Percentiles rank a stretch among this genome's conserved stretches.
Evolutionary conservation across 306 rosid genomes (phyloP).

Genomic region (Cotoneaster glaucophyllus): DNA sequence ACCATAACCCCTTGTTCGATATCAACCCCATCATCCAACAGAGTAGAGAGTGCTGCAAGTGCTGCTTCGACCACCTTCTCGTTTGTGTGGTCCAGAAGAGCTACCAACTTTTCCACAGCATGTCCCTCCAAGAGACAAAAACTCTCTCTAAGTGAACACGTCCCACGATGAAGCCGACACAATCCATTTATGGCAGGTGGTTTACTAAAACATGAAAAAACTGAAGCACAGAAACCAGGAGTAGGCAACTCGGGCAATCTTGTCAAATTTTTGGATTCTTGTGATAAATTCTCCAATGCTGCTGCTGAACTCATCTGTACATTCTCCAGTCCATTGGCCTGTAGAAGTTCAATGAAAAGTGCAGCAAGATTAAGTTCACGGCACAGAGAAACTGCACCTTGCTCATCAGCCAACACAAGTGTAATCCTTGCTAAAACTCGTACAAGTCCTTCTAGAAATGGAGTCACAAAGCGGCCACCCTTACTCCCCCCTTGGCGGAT

Average conservation of each 20-base stretch:
- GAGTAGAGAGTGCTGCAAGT: constrained; percentile 74
- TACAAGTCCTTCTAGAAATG: constrained; percentile 84
- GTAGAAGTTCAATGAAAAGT: constrained; percentile 71
- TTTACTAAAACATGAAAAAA: constrained; percentile 63
- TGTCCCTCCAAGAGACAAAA: constrained; percentile 84
- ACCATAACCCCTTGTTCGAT: constrained; percentile 77
- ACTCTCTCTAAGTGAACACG: constrained; percentile 65
- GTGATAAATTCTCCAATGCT: constrained; percentile 84
- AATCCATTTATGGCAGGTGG: constrained; percentile 59
- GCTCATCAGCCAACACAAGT: constrained; percentile 62
- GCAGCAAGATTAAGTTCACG: constrained; percentile 59
- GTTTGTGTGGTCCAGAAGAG: constrained; percentile 83
- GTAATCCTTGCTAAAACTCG: constrained; percentile 83
- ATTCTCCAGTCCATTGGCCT: constrained; percentile 80
- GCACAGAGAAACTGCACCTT: constrained; percentile 63
- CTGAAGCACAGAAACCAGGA: constrained; percentile 55
- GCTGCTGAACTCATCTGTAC: constrained; percentile 92
- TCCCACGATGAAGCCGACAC: constrained; percentile 78
- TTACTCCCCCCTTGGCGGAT: constrained; percentile 76
- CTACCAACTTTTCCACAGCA: constrained; percentile 70
- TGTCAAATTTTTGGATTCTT: constrained; percentile 69
- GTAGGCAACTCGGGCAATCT: constrained; percentile 55
- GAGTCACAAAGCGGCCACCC: constrained; percentile 82
- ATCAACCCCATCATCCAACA: constrained; percentile 85
- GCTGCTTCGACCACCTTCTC: constrained; percentile 94